These are phyloP conservation scores for Hyaloscypha bicolor DNA, from an alignment of 495 filamentous ascomycete species.

Conservation along the genomic window DNA sequence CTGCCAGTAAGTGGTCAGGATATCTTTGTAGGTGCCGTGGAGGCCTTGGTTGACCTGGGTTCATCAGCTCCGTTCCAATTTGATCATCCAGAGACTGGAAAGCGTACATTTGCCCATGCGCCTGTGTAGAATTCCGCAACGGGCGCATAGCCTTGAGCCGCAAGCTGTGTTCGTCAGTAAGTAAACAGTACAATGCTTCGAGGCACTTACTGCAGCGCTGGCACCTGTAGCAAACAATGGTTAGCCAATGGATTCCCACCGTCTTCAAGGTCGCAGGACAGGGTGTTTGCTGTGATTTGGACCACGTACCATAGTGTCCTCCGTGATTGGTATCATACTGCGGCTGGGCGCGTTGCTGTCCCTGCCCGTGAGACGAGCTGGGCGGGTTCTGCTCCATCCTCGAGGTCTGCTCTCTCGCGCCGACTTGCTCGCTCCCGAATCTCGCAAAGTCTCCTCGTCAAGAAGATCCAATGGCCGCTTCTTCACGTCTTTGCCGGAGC, in stretches of 20 bases:
- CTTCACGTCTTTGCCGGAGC: neutral
- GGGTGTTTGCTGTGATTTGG: conserved; percentile 19
- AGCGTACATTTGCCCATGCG: conserved; percentile 87
- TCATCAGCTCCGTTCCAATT: conserved; percentile 22
- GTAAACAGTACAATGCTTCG: neutral
- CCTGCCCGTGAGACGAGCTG: conserved; percentile 36
- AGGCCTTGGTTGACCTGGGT: conserved; percentile 91
- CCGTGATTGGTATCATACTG: conserved; percentile 80
- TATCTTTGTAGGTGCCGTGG: conserved; percentile 89
- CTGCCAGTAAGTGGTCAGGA: conserved; percentile 98
- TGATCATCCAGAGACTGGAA: neutral
- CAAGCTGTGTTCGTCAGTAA: conserved; percentile 51
- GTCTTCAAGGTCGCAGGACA: neutral
- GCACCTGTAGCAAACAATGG: conserved; percentile 58
- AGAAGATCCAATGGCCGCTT: neutral
- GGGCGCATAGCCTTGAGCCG: conserved; percentile 77
- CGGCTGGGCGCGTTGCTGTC: conserved; percentile 41
- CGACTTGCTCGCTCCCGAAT: neutral
- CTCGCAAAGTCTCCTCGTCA: neutral
- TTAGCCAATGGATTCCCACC: conserved; percentile 34
- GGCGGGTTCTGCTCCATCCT: conserved; percentile 51
- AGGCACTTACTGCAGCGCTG: conserved; percentile 66
- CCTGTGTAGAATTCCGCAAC: conserved; percentile 87
- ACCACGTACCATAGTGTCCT: conserved; percentile 81
- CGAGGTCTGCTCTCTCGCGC: conserved; percentile 7